These are phyloP conservation scores for Dimocarpus longan DNA, from an alignment of 345 rosid species.

Conservation along the genomic window DNA sequence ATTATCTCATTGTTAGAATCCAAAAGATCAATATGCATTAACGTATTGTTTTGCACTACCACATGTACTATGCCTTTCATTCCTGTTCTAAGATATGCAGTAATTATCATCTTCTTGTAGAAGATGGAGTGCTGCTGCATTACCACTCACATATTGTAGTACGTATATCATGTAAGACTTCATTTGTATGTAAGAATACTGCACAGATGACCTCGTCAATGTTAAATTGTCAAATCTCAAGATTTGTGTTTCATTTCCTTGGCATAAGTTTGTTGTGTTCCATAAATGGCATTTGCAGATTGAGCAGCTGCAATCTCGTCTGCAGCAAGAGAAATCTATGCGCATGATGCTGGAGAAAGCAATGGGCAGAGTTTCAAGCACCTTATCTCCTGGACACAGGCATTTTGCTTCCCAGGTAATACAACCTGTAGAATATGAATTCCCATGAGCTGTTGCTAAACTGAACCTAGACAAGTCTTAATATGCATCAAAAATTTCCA, in stretches of 20 bases:
- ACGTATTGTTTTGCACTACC: background rate
- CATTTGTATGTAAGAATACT: constrained; percentile 9
- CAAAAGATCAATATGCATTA: background rate
- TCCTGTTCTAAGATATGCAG: background rate
- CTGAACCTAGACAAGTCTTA: constrained; percentile 4
- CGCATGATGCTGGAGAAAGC: constrained; percentile 73
- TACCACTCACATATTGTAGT: background rate
- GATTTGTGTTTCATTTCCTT: constrained; percentile 9
- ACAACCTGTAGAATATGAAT: constrained; percentile 2
- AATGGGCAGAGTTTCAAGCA: constrained; percentile 89
- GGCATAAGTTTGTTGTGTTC: constrained; percentile 16
- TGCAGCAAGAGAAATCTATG: constrained; percentile 87
- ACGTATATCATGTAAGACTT: constrained; percentile 9
- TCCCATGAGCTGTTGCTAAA: background rate
- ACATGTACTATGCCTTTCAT: background rate
- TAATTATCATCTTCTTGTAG: background rate
- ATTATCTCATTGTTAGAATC: background rate
- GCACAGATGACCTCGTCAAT: background rate
- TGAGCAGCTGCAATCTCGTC: constrained; percentile 71
- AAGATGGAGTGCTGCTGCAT: background rate
- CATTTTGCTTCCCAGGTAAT: constrained; percentile 75
- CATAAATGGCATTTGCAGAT: constrained; percentile 48
- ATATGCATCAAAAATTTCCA: no score
- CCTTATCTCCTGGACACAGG: constrained; percentile 90
- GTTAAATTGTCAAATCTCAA: background rate